These are phyloP conservation scores for Aspergillus ruber DNA, from an alignment of 2,329 filamentous ascomycete species.

Conservation along the genomic window DNA sequence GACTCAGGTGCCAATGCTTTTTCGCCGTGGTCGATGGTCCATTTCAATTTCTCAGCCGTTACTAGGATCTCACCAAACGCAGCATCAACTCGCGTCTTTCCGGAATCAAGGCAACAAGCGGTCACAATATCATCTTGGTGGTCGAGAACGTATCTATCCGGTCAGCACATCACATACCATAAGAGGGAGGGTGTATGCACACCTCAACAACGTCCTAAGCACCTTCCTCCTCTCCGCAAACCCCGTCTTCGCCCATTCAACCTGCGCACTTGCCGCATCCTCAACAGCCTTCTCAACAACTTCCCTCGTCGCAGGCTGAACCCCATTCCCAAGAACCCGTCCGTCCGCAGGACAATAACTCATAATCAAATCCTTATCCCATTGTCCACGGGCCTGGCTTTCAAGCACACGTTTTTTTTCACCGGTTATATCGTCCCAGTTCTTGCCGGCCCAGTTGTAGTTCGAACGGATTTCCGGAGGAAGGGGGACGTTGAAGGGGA, in stretches of 20 bases:
- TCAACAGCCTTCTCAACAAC: slow-evolving; percentile 74
- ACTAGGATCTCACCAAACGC: slow-evolving; percentile 91
- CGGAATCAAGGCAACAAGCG: slow-evolving; percentile 82
- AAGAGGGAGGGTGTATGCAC: no score
- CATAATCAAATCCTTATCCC: slow-evolving; percentile 34
- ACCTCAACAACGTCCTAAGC: slow-evolving; percentile 71
- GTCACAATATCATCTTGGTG: slow-evolving; percentile 83
- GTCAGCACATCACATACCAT: background rate
- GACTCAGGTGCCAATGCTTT: slow-evolving; percentile 64
- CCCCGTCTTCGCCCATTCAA: slow-evolving; percentile 67
- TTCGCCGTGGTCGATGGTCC: slow-evolving; percentile 89
- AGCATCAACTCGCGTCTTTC: slow-evolving; percentile 94
- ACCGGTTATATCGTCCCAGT: slow-evolving; percentile 31
- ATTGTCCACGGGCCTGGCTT: slow-evolving; percentile 35
- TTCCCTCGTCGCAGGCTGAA: slow-evolving; percentile 65
- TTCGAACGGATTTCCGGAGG: slow-evolving; percentile 27
- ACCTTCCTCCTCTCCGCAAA: slow-evolving; percentile 74
- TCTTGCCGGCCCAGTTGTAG: slow-evolving; percentile 20
- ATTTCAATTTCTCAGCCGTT: slow-evolving; percentile 86
- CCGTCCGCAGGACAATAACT: slow-evolving; percentile 74
- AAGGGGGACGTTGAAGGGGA: slow-evolving; percentile 33
- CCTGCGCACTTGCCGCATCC: slow-evolving; percentile 67
- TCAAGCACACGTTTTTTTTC: slow-evolving; percentile 30
- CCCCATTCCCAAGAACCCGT: slow-evolving; percentile 60
- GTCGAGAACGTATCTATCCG: slow-evolving; percentile 63